Evolutionary conservation across 306 rosid genomes (phyloP).

Genomic region (Prunus davidiana): DNA sequence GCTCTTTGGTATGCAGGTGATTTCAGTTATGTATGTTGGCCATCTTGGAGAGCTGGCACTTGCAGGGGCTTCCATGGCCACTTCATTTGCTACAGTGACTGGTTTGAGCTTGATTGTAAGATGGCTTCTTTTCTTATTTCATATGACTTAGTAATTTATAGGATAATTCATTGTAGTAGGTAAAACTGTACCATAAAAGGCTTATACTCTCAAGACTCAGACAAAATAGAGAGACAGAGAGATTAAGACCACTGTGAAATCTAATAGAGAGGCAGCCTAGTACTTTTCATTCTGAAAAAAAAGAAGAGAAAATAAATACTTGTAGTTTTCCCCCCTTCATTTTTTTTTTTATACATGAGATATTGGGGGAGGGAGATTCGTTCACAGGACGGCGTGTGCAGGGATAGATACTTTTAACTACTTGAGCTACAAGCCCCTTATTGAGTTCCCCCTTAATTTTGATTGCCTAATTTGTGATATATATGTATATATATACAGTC

Average conservation of each 20-base stretch:
- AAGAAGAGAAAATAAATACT: no score
- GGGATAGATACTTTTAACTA: no score
- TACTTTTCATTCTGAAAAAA: no score
- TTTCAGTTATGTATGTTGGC: slow-evolving; percentile 45
- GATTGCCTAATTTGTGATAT: no score
- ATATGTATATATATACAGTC: no score
- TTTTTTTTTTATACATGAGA: background rate
- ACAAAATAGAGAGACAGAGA: background rate
- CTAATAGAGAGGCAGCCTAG: no score
- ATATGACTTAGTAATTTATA: background rate
- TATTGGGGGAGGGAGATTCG: no score
- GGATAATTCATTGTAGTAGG: background rate
- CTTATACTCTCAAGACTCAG: background rate
- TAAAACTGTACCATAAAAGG: background rate
- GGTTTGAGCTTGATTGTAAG: slow-evolving; percentile 43
- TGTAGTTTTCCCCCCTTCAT: background rate
- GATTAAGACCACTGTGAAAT: no score
- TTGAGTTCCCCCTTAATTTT: no score
- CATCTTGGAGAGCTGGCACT: slow-evolving; percentile 45
- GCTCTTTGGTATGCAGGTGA: slow-evolving; percentile 28
- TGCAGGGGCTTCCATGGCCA: slow-evolving; percentile 43
- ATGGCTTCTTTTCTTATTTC: background rate
- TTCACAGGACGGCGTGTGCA: no score
- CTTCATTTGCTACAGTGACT: slow-evolving; percentile 42
- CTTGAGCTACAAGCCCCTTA: no score